Conservation (phyloP, 768 basidiomycete genomes). For the Rubroboletus pulcherrimus region DNA sequence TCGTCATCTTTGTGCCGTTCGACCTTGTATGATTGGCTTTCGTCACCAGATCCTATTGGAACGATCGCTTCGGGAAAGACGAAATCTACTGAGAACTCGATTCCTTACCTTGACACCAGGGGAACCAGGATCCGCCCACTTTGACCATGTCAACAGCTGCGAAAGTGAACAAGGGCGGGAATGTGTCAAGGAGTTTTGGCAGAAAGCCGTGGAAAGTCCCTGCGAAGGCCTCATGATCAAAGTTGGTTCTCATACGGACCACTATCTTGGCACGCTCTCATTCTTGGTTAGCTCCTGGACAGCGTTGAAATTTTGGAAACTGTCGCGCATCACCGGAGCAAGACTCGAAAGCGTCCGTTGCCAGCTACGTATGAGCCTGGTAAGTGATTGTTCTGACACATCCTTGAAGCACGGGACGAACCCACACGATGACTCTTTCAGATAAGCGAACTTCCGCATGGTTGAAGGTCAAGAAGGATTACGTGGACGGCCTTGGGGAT, state of each 20-base stretch:
- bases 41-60: conserved; percentile 57
- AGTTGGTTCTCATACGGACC: conserved; percentile 34
- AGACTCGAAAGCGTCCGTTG: conserved; percentile 57
- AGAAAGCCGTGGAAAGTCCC: conserved; percentile 65
- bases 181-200: conserved; percentile 73
- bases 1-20: neutral
- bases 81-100: conserved; percentile 56
- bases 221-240: conserved; percentile 97
- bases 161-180: conserved; percentile 60
- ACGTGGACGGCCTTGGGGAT: conserved; percentile 76
- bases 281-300: conserved; percentile 56
- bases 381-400: conserved; percentile 19
- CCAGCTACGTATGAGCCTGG: conserved; percentile 85
- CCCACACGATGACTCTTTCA: conserved; percentile 13
- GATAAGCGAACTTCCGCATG: conserved; percentile 85
- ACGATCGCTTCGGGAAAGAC: conserved; percentile 66
- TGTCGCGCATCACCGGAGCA: conserved; percentile 32
- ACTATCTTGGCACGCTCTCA: conserved; percentile 2
- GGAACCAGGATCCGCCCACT: conserved; percentile 50
- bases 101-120: conserved; percentile 53
- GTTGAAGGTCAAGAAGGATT: conserved; percentile 93
- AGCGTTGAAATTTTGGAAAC: conserved; percentile 40
- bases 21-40: conserved; percentile 1
- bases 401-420: neutral
- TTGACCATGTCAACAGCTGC: conserved; percentile 71